Evolutionary conservation across 176 grass and related monocot genomes (phyloP).

Genomic region (Oryza officinalis): DNA sequence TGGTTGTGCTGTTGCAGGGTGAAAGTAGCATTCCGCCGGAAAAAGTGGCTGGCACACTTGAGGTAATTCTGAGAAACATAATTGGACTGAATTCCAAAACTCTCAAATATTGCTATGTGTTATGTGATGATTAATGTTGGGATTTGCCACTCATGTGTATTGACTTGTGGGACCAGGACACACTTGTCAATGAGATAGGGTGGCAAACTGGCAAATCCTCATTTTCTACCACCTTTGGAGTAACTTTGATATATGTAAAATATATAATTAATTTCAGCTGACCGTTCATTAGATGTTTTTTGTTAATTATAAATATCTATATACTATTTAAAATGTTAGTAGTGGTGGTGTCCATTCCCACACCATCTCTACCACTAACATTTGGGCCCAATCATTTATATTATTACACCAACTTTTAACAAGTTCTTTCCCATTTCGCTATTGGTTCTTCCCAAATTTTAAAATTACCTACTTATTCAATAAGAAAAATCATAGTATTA

Average conservation of each 20-base stretch:
- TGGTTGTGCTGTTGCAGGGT: constrained; percentile 50
- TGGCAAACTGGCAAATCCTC: background rate
- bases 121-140: background rate
- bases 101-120: background rate
- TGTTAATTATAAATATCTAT: background rate
- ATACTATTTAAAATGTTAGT: no score
- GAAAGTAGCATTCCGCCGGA: constrained; percentile 69
- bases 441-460: no score
- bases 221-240: background rate
- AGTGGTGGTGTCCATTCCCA: no score
- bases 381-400: no score
- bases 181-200: background rate
- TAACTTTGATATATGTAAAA: background rate
- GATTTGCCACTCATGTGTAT: background rate
- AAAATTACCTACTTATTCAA: no score
- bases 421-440: no score
- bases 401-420: no score
- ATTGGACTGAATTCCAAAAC: background rate
- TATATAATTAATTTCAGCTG: background rate
- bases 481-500: no score
- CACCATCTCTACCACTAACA: no score
- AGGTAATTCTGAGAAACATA: constrained; percentile 54
- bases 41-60: constrained; percentile 63
- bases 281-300: background rate
- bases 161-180: background rate